These are phyloP conservation scores for Trifolium dubium DNA, from an alignment of 306 rosid species.

Conservation along the genomic window DNA sequence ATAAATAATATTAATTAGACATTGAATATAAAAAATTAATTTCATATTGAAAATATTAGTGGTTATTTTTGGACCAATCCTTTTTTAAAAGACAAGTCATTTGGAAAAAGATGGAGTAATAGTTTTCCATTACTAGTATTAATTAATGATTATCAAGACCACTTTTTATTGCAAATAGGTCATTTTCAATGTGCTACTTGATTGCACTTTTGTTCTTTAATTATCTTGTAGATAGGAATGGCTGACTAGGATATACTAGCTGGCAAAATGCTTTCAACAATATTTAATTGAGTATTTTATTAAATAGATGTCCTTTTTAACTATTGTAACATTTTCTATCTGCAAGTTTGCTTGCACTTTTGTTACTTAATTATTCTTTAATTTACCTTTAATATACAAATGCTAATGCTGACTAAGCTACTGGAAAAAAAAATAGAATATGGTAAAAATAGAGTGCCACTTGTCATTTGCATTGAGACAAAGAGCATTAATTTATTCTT, in stretches of 20 bases:
- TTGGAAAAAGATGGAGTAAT: too few relatives aligned
- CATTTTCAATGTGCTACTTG: conserved; percentile 37
- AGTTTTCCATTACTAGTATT: too few relatives aligned
- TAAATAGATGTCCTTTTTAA: conserved; percentile 41
- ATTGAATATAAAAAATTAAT: too few relatives aligned
- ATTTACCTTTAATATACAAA: neutral
- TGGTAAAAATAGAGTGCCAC: neutral
- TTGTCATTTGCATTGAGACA: neutral
- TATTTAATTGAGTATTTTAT: conserved; percentile 1
- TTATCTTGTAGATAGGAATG: conserved; percentile 16
- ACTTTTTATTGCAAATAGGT: conserved; percentile 23
- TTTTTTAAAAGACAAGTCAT: too few relatives aligned
- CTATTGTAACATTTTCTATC: conserved; percentile 19
- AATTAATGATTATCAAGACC: neutral
- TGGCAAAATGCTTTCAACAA: conserved; percentile 10
- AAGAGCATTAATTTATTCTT: neutral
- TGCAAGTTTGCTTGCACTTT: conserved; percentile 47
- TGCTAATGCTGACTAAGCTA: conserved; percentile 34
- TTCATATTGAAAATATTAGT: too few relatives aligned
- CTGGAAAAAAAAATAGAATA: conserved; percentile 5
- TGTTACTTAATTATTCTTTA: neutral
- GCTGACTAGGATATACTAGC: conserved; percentile 32
- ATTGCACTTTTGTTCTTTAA: conserved; percentile 27
- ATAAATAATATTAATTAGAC: too few relatives aligned
- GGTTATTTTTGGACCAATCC: too few relatives aligned